These are phyloP conservation scores for Malus hybrid DNA, from an alignment of 331 rosid species.

Conservation along the genomic window DNA sequence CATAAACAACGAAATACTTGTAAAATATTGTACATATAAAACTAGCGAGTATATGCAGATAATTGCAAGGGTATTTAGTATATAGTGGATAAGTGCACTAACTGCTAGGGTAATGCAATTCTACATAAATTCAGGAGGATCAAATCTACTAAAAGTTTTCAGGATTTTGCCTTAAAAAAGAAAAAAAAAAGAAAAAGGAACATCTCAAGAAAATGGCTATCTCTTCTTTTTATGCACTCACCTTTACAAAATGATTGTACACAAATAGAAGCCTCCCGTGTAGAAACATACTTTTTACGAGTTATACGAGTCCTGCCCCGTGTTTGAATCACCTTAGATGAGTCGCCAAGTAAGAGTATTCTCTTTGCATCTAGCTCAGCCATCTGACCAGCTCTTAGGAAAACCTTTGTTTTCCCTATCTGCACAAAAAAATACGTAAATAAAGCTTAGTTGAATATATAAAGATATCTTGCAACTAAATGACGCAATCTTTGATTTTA, in stretches of 20 bases:
- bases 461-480: conserved; percentile 11
- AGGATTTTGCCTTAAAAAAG: background rate
- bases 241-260: conserved; percentile 78
- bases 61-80: background rate
- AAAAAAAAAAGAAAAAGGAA: background rate
- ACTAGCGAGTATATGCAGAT: background rate
- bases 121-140: background rate
- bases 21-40: background rate
- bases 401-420: conserved; percentile 74
- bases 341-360: conserved; percentile 30
- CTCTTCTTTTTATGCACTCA: conserved; percentile 17
- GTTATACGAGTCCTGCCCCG: conserved; percentile 25
- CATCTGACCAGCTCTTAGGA: conserved; percentile 86
- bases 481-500: background rate
- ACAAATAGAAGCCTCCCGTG: conserved; percentile 39
- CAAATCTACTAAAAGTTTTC: background rate
- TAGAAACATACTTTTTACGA: conserved; percentile 33
- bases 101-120: background rate
- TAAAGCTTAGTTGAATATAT: conserved; percentile 9
- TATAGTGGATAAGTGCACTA: background rate
- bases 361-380: conserved; percentile 73
- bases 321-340: conserved; percentile 60
- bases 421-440: conserved; percentile 24
- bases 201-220: conserved; percentile 15
- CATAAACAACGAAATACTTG: conserved; percentile 14